Evolutionary conservation across 345 rosid genomes (phyloP).

Genomic region (Aegle marmelos): DNA sequence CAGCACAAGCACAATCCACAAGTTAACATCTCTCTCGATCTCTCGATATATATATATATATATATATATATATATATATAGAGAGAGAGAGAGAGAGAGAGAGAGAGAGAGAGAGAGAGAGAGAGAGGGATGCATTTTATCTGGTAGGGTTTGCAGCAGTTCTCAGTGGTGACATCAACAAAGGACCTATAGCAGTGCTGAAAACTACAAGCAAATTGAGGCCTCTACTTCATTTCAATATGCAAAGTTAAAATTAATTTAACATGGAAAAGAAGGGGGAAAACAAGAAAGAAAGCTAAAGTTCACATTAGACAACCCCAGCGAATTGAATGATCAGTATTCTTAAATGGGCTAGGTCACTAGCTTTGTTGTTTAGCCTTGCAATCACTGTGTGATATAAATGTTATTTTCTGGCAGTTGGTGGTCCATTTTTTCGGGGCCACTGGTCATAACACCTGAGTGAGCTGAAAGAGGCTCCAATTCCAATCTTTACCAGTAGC

Average conservation of each 20-base stretch:
- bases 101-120: too few species aligned
- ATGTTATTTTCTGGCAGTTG: neutral
- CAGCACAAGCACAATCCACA: neutral
- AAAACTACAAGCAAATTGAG: conserved; percentile 4
- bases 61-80: too few species aligned
- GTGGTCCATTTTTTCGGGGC: conserved; percentile 14
- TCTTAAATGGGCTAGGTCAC: neutral
- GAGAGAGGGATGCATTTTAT: too few species aligned
- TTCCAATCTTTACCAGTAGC: conserved; percentile 1
- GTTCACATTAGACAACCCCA: neutral
- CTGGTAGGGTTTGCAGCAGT: neutral
- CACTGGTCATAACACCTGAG: conserved; percentile 16
- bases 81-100: too few species aligned
- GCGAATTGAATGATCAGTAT: neutral
- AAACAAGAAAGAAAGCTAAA: too few species aligned
- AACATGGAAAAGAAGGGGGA: too few species aligned
- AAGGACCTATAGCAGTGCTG: neutral
- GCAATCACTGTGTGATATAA: conserved; percentile 11
- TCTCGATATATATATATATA: too few species aligned
- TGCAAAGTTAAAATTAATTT: too few species aligned
- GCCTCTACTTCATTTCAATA: neutral
- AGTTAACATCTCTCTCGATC: too few species aligned
- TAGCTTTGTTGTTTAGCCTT: neutral
- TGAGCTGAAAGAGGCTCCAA: conserved; percentile 5
- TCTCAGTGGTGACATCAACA: neutral